Base-by-base conservation (phyloP, 768 basidiomycete species). In the Clitopilus passeckerianus region DNA sequence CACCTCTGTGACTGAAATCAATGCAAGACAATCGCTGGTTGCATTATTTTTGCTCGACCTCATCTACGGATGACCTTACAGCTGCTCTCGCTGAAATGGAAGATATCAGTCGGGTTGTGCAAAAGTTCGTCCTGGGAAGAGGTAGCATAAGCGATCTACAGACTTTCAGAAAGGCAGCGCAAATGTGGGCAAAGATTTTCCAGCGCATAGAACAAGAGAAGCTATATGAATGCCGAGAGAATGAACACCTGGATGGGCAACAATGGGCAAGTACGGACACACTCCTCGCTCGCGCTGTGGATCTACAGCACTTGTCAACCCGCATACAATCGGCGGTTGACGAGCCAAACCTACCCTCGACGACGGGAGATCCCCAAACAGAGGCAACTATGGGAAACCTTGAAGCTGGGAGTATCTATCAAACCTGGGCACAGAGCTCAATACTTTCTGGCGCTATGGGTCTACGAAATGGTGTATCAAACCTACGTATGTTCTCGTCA, bases 31-130 rank as follows among this genome's bases (percentile, higher is more conserved):
- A 67, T 82, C 84, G n/a, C 71, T 93, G 6, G 91, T 95, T 22
- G 80, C 86, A 2, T 84, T 89, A 65, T 89, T 95, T 73, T 80
- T 64, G 64, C 74, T 9, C 75, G 86, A 30, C 80, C 83, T 33
- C 82, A 87, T 66, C 79, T 93, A 82, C 85, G 43, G 75, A 80
- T 34, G 91, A 93, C 65, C 72, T 94, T 16, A 68, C 77, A 15
- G 79, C 77, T 46, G 67, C 77, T 22, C 70, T 95, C 53, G 75
- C 76, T 23, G 76, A 82, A 52, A 72, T 84, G 1, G 90, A 88
- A 65, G 93, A 95, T 67, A 79, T 82, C 3, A 80, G 81, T 12
- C 88, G 93, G 12, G 83, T 92, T 50, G 82, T 91, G 15, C 93
- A 95, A 65, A 85, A 82, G 61, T 89, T 95, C 64, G 70, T 87